phyloP scores from a whole-genome alignment of 1,284 basidiomycete genomes.

The Neonothopanus nambi region DNA sequence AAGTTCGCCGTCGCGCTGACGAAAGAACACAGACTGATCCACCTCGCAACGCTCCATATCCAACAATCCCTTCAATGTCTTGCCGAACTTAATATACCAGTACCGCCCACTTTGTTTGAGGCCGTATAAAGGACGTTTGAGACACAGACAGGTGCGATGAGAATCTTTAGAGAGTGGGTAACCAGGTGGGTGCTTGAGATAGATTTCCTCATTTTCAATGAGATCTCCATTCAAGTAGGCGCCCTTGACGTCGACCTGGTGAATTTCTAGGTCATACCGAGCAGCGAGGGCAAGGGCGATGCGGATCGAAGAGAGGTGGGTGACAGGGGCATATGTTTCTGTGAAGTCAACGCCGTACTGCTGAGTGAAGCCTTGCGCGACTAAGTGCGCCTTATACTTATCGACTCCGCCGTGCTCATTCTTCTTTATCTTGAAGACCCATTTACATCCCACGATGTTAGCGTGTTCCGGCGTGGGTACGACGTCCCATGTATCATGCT shows the following conservation, averaged over 20 bases:
- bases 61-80: slow-evolving; percentile 6
- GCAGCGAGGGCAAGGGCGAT: slow-evolving; percentile 6
- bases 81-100: slow-evolving; percentile 23
- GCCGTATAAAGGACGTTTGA: neutral
- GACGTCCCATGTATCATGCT: slow-evolving; percentile 27
- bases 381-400: slow-evolving; percentile 37
- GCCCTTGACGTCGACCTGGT: too few species aligned
- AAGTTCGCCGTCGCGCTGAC: too few species aligned
- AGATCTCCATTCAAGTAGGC: slow-evolving; percentile 13
- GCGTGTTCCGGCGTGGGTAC: slow-evolving; percentile 21
- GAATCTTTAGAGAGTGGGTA: neutral
- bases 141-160: too few species aligned
- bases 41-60: slow-evolving; percentile 17
- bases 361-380: slow-evolving; percentile 42
- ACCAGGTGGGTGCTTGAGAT: neutral
- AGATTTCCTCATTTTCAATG: slow-evolving; percentile 4
- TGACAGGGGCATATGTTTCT: slow-evolving; percentile 13
- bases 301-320: slow-evolving; percentile 6
- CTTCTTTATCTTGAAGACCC: slow-evolving; percentile 37
- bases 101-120: slow-evolving; percentile 22
- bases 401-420: slow-evolving; percentile 29
- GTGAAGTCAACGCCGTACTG: neutral
- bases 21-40: slow-evolving; percentile 25
- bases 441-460: slow-evolving; percentile 29
- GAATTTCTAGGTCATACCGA: slow-evolving; percentile 4